Evolutionary conservation across 75 land plant genomes (phyloP).

Genomic region (Cryptomeria japonica): DNA sequence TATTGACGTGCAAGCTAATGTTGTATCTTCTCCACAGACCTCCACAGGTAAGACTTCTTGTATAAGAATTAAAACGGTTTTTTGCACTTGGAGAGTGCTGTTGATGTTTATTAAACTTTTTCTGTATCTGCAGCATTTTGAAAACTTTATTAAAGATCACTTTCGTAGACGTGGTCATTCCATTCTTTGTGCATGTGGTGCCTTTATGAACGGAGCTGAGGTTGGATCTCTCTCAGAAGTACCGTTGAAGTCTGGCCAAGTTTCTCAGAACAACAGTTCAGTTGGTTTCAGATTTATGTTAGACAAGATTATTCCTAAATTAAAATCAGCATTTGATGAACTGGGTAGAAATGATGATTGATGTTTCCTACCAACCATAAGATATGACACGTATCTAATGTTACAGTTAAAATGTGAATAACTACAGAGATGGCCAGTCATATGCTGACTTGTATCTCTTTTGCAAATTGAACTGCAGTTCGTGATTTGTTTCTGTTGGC

Average conservation of each 20-base stretch:
- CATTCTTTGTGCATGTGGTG: constrained; percentile 59
- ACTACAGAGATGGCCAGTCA: neutral
- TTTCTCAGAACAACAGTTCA: constrained; percentile 49
- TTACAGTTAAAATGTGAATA: neutral
- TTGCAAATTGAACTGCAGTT: neutral
- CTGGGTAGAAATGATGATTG: constrained; percentile 62
- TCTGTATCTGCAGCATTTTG: constrained; percentile 67
- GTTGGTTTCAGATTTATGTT: constrained; percentile 92
- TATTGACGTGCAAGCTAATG: constrained; percentile 81
- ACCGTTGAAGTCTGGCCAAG: neutral
- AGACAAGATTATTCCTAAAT: constrained; percentile 68
- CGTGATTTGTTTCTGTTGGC: neutral
- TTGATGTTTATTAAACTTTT: neutral
- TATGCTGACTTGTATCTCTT: neutral
- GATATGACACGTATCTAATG: neutral
- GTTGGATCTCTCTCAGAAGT: constrained; percentile 41
- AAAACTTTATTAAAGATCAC: constrained; percentile 67
- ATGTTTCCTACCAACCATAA: constrained; percentile 10
- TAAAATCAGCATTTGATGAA: constrained; percentile 55
- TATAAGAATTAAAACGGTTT: constrained; percentile 3
- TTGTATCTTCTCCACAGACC: constrained; percentile 68
- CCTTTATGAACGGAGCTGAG: constrained; percentile 63
- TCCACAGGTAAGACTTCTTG: constrained; percentile 51
- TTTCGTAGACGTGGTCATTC: constrained; percentile 46
- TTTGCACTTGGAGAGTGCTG: neutral